Evolutionary conservation across 768 basidiomycete species (phyloP), one percentile per base, ranked within the genome.

Genomic region (Mycena pura): DNA sequence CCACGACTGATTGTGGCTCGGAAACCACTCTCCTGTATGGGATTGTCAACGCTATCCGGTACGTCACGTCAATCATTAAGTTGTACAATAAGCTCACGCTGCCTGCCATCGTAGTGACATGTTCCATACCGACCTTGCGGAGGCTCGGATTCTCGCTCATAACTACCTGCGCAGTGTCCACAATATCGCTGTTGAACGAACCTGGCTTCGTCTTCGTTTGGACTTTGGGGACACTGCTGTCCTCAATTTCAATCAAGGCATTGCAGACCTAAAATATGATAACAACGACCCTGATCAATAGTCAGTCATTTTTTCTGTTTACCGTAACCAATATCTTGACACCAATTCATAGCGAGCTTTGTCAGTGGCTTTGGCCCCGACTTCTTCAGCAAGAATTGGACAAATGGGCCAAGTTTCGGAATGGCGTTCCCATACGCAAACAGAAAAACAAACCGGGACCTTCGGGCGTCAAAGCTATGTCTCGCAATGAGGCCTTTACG

Each of bases 21-120:
- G 78, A 81, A 46, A 79, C 76, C 0, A 76, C 72, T 1, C 48
- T 68, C 22, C 29, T 73, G 1, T 79, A 54, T 71, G 74, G 74
- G 2, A 51, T 74, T 36, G 63, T 49, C 2, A 76, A 71, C 48
- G 73, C 74, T 1, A 57, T 78, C 4, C 52, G 69, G 78, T 77
- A 57, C 25, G 64, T 64, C 6, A 15, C 19, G 8, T 21, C 32
- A 1, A 22, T 31, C 3, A 32, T 22, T 36, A 8, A 1, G 15
- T 28, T 39, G 2, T 21, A 39, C 13, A 22, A 3, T 34, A 2
- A 14, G 15, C 36, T 48, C 14, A 24, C 13, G 7, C 10, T 32
- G 2, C 10, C 19, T 17, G 34, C 9, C 17, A 17, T 17, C 6
- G 3, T 25, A 76, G 73, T 10, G 67, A 72, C 22, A 15, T 29